phyloP scores from a whole-genome alignment of 352 stramenopile genomes.

The Pythium sukuiense region DNA sequence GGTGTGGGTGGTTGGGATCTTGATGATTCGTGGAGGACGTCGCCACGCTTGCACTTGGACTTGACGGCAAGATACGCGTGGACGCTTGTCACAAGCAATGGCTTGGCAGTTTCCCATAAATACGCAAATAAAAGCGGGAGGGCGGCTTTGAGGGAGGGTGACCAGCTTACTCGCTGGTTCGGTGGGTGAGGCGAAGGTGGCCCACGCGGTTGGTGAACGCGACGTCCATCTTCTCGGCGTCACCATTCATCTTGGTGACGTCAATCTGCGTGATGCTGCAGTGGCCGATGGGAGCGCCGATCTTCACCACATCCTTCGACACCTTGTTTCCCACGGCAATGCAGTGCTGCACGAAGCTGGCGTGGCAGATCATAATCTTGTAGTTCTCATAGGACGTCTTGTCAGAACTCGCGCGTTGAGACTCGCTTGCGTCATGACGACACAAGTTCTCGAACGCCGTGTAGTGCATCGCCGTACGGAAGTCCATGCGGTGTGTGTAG shows the following conservation, averaged over 20 bases:
- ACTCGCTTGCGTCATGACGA: constrained; percentile 37
- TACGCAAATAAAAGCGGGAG: background rate
- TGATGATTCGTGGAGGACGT: background rate
- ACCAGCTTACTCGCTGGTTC: constrained; percentile 64
- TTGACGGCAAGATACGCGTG: constrained; percentile 3
- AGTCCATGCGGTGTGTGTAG: constrained; percentile 57
- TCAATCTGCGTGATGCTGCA: constrained; percentile 79
- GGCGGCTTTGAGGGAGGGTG: background rate
- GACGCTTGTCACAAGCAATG: background rate
- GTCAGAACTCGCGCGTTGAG: constrained; percentile 19
- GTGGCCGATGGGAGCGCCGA: constrained; percentile 69
- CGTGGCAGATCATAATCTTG: constrained; percentile 74
- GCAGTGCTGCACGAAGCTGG: constrained; percentile 72
- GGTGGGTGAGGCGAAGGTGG: constrained; percentile 70
- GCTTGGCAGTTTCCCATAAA: constrained; percentile 21
- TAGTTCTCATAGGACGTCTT: constrained; percentile 44
- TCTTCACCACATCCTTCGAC: constrained; percentile 73
- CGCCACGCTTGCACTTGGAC: background rate
- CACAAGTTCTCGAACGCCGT: constrained; percentile 77
- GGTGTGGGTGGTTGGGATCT: background rate
- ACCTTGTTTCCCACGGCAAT: constrained; percentile 65
- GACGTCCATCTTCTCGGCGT: constrained; percentile 45
- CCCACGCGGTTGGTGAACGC: constrained; percentile 64
- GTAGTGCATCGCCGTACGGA: constrained; percentile 73
- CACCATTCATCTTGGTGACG: constrained; percentile 33